Evolutionary conservation across 192 early-diverging fungal species (phyloP), one percentile per base, ranked within the genome.

Genomic region (Coemansia brasiliensis): DNA sequence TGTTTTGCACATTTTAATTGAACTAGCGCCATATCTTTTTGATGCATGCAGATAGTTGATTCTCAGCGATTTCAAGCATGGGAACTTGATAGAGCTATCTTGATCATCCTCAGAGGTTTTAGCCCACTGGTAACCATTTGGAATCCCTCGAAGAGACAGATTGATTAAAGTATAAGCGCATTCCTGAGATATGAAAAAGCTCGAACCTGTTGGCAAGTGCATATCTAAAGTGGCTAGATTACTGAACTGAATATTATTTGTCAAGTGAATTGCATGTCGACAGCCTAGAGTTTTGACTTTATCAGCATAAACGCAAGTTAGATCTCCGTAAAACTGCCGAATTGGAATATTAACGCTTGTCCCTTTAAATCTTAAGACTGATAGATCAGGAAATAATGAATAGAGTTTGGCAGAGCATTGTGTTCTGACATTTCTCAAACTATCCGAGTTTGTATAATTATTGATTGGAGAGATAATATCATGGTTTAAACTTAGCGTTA

Each of bases 111-210:
- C n/a, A 22, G 22, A 20, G n/a, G 51, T 27, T 39, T 26, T 15
- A 0, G 29, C 25, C 57, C 57, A 59, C 1, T 24, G 15, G 24
- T 40, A 51, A 26, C 25, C 17, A 9, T 16, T n/a, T 1, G 57
- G 22, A 17, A 59, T 25, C 12, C 57, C 57, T n/a, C 57, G 57
- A 26, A 59, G 25, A 0, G 32, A 27, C 39, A 59, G n/a, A 15
- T 16, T 38, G 7, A 39, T 22, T 1, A 59, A 48, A 17, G 57
- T 40, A 7, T 16, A 21, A 8, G 57, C 48, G 15, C 45, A 49
- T 10, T 11, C 48, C 25, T 39, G 45, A 1, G 57, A 49, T 20
- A 59, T 49, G n/a, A 6, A 24, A n/a, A 26, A 49, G 13, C 15
- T 26, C 5, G 37, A 10, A 3, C 9, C 16, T 15, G 22, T 12